Conservation (phyloP, 2,329 filamentous ascomycete genomes). For the Aspergillus ruber region DNA sequence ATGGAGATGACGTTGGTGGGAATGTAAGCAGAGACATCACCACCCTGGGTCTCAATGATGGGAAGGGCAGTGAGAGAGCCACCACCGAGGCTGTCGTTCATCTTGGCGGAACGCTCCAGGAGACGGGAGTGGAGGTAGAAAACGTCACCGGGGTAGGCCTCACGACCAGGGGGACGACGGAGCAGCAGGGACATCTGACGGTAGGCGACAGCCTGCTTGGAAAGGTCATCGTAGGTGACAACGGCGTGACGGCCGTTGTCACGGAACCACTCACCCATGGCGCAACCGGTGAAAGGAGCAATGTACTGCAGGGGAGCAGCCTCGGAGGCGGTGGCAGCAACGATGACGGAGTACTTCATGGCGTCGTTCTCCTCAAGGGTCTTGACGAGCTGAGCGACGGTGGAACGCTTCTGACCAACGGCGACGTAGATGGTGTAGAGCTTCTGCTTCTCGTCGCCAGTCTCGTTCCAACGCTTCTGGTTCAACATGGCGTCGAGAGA, state of each 20-base stretch:
- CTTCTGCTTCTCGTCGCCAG: slow-evolving; percentile 89
- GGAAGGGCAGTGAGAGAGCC: slow-evolving; percentile 96
- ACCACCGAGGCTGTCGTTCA: slow-evolving; percentile 90
- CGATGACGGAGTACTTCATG: slow-evolving; percentile 94
- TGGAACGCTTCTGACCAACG: slow-evolving; percentile 98
- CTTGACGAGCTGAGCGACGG: slow-evolving; percentile 98
- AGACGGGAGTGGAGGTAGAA: slow-evolving; percentile 99
- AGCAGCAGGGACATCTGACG: slow-evolving; percentile 98
- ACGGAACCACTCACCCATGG: slow-evolving; percentile 67
- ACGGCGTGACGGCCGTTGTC: slow-evolving; percentile 84
- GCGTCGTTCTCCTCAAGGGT: slow-evolving; percentile 99
- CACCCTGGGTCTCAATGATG: slow-evolving; percentile 98
- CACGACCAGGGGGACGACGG: slow-evolving; percentile 95
- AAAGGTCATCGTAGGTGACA: slow-evolving; percentile 89
- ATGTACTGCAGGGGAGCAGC: slow-evolving; percentile 92
- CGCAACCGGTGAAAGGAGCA: slow-evolving; percentile 76
- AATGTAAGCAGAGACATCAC: slow-evolving; percentile 99
- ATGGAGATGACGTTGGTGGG: slow-evolving; percentile 99
- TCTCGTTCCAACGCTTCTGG: slow-evolving; percentile 96
- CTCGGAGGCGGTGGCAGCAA: slow-evolving; percentile 95
- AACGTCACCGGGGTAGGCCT: slow-evolving; percentile 98
- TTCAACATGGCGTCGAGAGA: slow-evolving; percentile 97
- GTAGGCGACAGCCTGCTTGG: slow-evolving; percentile 96
- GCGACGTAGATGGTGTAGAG: slow-evolving; percentile 99
- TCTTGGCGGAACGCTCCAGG: slow-evolving; percentile 98